Evolutionary conservation across 352 stramenopile genomes (phyloP), one percentile per base, ranked within the genome.

Genomic region (Blastocystis sp.): DNA sequence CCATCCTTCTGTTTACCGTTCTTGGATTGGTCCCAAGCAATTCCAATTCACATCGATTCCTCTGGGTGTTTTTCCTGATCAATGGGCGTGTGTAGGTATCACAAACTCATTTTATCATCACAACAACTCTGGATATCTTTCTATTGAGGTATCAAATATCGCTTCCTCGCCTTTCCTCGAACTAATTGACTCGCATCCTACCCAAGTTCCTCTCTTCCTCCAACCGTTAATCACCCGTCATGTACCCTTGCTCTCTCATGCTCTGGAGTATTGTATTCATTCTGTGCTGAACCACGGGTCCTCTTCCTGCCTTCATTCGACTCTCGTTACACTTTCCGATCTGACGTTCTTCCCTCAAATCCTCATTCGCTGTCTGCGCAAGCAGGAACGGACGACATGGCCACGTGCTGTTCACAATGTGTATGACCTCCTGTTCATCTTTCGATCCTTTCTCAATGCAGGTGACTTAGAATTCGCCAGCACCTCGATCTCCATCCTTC

Each of bases 361-460:
- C 9, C 45, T 85, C 4, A 45, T 85, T 16, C 30, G 63, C 50
- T 85, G 73, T 68, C 73, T 85, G 9, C 73, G 73, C 39, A 85
- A 85, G 34, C 50, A 85, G 53, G 73, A 85, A 65, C 45, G 73
- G 11, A 54, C 73, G 26, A 85, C 56, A 0, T 85, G 73, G 73
- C 18, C 26, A 24, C 47, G 53, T 16, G 50, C 39, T 20, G n/a
- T 85, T 13, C 73, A 85, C 26, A 68, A 41, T 18, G 8, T 55
- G 16, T 13, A 45, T 37, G 73, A 85, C 39, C 59, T 85, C 20
- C n/a, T 85, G 13, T 85, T 85, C 53, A 11, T 85, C n/a, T 85
- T 85, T 55, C 45, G 73, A 37, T 9, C 13, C 26, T 69, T 47
- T 20, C 53, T 85, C 2, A 20, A 26, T n/a, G 16, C 16, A 20